Conservation (phyloP, 2,329 filamentous ascomycete species). For the Cladosporium velox region DNA sequence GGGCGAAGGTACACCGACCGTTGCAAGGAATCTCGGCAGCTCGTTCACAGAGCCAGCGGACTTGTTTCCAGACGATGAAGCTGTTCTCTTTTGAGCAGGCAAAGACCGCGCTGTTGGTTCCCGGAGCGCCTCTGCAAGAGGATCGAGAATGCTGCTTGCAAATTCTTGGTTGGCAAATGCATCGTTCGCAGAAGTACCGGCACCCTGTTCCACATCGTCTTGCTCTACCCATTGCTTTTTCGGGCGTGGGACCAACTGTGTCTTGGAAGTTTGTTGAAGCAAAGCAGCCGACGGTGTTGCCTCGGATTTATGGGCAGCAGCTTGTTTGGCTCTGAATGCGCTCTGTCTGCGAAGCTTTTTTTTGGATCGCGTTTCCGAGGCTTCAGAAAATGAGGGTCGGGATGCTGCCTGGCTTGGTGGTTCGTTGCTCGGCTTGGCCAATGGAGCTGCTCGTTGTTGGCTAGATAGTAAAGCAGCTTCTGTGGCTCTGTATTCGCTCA, state of each 20-base stretch:
- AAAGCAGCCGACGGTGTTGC: neutral
- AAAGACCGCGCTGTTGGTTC: neutral
- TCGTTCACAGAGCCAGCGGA: neutral
- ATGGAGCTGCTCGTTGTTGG: too few species aligned
- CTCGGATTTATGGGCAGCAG: neutral
- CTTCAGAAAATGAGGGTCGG: too few species aligned
- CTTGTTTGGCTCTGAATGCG: neutral
- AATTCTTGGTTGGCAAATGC: neutral
- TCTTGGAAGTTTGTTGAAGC: neutral
- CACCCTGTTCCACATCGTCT: neutral
- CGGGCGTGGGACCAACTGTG: neutral
- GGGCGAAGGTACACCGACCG: neutral
- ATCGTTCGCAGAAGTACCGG: neutral
- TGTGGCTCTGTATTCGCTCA: too few species aligned
- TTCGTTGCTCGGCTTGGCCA: too few species aligned
- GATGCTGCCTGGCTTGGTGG: too few species aligned
- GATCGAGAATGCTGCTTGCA: neutral
- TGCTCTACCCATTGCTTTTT: slow-evolving; percentile 3
- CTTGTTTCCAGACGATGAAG: neutral
- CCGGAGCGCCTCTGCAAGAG: neutral
- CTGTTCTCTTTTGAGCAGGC: neutral
- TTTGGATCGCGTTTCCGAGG: neutral
- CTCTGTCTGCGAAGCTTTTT: slow-evolving; percentile 7
- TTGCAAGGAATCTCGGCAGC: neutral
- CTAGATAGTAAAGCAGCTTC: too few species aligned